These are phyloP conservation scores for Metschnikowia santaceciliae DNA, from an alignment of 805 yeast species.

Conservation along the genomic window DNA sequence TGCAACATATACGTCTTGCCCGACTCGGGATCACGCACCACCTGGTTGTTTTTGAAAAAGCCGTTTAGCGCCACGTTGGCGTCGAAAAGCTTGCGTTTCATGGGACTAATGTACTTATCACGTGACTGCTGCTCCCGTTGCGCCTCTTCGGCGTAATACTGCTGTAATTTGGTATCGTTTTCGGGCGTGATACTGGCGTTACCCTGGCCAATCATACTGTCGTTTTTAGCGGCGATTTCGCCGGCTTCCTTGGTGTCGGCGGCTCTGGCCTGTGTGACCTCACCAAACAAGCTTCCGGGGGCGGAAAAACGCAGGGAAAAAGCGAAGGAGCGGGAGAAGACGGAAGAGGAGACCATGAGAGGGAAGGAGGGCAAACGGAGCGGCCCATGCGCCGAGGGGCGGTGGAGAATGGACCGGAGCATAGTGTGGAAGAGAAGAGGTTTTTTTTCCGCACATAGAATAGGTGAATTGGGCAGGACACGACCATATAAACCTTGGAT, in stretches of 20 bases:
- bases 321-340: background rate
- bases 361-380: background rate
- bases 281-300: constrained; percentile 27
- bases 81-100: constrained; percentile 62
- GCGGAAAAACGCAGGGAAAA: background rate
- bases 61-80: constrained; percentile 59
- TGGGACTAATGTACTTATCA: constrained; percentile 64
- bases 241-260: background rate
- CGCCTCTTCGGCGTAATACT: constrained; percentile 46
- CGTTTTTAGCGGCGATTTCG: constrained; percentile 1
- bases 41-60: constrained; percentile 62
- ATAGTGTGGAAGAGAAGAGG: constrained; percentile 2
- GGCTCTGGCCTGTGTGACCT: constrained; percentile 24
- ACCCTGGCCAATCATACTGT: constrained; percentile 6
- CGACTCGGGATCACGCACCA: constrained; percentile 36
- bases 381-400: constrained; percentile 2
- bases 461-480: background rate
- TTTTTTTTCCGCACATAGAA: background rate
- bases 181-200: constrained; percentile 23
- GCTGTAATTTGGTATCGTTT: constrained; percentile 41
- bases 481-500: background rate
- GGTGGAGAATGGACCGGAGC: constrained; percentile 5
- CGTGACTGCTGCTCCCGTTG: constrained; percentile 39
- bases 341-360: too few species aligned
- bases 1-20: constrained; percentile 53